Evolutionary conservation across 805 yeast genomes (phyloP).

Genomic region (Tetrapisispora phaffii): DNA sequence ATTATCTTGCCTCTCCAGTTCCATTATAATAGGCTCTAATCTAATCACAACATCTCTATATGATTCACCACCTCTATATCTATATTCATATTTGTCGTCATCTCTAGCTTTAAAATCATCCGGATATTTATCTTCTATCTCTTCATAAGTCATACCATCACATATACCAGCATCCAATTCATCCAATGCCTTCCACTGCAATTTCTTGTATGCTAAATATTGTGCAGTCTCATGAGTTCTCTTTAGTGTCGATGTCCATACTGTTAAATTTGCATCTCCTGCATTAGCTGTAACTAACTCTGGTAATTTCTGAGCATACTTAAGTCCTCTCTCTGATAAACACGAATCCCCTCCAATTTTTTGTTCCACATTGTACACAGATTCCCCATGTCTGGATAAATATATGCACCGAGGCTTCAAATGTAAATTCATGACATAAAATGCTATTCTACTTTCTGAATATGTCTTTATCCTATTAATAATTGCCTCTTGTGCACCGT

Average conservation of each 20-base stretch:
- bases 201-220: conserved; percentile 65
- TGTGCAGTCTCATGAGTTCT: conserved; percentile 92
- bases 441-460: conserved; percentile 84
- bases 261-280: conserved; percentile 61
- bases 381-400: conserved; percentile 94
- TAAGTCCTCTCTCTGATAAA: conserved; percentile 71
- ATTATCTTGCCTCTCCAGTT: conserved; percentile 92
- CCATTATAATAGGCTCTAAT: conserved; percentile 96
- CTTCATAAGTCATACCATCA: conserved; percentile 94
- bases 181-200: conserved; percentile 94
- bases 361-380: conserved; percentile 83
- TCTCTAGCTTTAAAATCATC: conserved; percentile 95
- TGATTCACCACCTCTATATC: conserved; percentile 96
- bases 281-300: conserved; percentile 53
- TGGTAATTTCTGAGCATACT: conserved; percentile 76
- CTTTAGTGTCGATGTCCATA: conserved; percentile 89
- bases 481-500: conserved; percentile 80
- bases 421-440: conserved; percentile 91
- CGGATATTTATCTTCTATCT: conserved; percentile 74
- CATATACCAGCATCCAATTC: conserved; percentile 97
- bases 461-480: conserved; percentile 82
- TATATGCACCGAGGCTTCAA: conserved; percentile 87
- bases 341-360: conserved; percentile 93
- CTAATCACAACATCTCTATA: conserved; percentile 92
- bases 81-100: conserved; percentile 88